These are phyloP conservation scores for Wickerhamomyces canadensis DNA, from an alignment of 805 yeast species.

Conservation along the genomic window DNA sequence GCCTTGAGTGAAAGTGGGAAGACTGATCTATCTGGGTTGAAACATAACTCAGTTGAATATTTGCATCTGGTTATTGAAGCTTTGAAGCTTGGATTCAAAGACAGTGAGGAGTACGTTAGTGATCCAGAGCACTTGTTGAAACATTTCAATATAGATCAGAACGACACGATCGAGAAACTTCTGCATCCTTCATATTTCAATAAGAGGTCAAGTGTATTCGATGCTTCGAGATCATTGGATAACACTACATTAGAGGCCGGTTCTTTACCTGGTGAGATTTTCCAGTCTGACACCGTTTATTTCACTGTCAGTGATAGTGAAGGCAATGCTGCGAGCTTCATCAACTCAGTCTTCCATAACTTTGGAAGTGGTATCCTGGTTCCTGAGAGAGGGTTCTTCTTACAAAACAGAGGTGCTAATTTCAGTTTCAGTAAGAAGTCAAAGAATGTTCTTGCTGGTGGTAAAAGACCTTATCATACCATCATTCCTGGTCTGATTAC, in stretches of 20 bases:
- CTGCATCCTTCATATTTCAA: constrained; percentile 45
- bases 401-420: constrained; percentile 76
- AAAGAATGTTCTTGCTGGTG: constrained; percentile 58
- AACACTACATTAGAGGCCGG: constrained; percentile 41
- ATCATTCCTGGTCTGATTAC: constrained; percentile 82
- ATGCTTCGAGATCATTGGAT: constrained; percentile 32
- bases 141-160: constrained; percentile 27
- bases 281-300: constrained; percentile 66
- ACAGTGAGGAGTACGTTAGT: constrained; percentile 67
- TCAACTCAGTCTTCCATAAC: constrained; percentile 63
- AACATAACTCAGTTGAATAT: constrained; percentile 68
- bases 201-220: constrained; percentile 43
- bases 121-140: constrained; percentile 44
- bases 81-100: constrained; percentile 68
- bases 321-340: constrained; percentile 80
- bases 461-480: constrained; percentile 76
- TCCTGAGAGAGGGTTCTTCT: constrained; percentile 56
- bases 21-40: constrained; percentile 34
- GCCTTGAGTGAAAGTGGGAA: constrained; percentile 43
- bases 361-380: constrained; percentile 73
- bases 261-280: constrained; percentile 48
- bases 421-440: constrained; percentile 56
- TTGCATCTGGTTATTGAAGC: constrained; percentile 65
- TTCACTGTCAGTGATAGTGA: constrained; percentile 57
- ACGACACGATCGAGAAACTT: constrained; percentile 33